These are phyloP conservation scores for Pisolithus microcarpus DNA, from an alignment of 768 basidiomycete genomes.

Conservation along the genomic window DNA sequence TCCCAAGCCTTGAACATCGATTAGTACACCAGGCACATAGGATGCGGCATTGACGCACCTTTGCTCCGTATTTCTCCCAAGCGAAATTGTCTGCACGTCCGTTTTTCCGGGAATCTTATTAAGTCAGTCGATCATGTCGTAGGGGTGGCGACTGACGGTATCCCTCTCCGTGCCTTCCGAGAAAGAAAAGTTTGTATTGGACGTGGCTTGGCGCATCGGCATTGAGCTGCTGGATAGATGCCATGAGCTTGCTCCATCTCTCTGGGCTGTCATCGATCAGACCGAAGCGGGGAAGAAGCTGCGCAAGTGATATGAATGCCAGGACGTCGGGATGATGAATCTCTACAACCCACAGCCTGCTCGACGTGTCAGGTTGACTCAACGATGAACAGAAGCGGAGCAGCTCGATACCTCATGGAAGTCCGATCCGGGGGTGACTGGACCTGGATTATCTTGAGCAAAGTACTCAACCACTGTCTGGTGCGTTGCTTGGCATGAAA, in stretches of 20 bases:
- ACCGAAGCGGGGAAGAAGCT: conserved; percentile 56
- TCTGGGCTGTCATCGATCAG: conserved; percentile 42
- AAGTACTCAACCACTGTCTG: conserved; percentile 16
- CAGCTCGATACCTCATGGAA: not conserved
- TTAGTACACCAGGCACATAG: not conserved
- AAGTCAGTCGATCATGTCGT: conserved; percentile 39
- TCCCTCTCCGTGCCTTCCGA: conserved; percentile 69
- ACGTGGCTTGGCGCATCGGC: conserved; percentile 28
- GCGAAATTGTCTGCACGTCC: conserved; percentile 60
- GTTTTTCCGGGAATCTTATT: conserved; percentile 45
- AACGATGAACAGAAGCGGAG: not conserved
- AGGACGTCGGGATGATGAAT: not conserved
- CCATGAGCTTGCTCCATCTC: conserved; percentile 44
- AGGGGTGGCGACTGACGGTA: conserved; percentile 43
- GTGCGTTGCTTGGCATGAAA: not conserved
- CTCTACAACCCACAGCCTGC: not conserved
- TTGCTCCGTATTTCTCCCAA: conserved; percentile 55
- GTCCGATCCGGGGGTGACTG: not conserved
- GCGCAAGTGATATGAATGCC: not conserved
- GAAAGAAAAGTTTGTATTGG: conserved; percentile 56
- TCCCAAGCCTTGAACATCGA: conserved; percentile 43
- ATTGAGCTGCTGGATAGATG: conserved; percentile 43
- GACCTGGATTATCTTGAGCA: conserved; percentile 12
- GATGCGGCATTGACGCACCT: conserved; percentile 18
- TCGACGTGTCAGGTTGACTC: no score